Conservation (phyloP, 192 early-diverging fungal species). For the Rhizophagus prolifer region DNA sequence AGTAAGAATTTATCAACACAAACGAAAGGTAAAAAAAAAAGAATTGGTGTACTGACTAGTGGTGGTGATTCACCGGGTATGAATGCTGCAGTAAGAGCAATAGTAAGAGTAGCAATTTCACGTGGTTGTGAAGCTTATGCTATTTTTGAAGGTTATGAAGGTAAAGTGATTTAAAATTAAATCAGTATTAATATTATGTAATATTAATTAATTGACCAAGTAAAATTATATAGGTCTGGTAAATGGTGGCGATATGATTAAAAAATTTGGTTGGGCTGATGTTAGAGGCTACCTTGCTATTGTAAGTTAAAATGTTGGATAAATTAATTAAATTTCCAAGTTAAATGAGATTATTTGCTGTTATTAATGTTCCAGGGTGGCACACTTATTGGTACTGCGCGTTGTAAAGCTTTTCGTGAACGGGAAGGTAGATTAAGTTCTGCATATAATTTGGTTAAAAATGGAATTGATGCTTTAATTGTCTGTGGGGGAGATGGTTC, state of each 20-base stretch:
- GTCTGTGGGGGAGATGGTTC: conserved; percentile 97
- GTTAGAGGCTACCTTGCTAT: conserved; percentile 83
- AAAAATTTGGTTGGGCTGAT: conserved; percentile 82
- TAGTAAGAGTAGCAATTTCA: conserved; percentile 84
- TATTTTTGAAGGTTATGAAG: conserved; percentile 96
- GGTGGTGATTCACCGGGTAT: conserved; percentile 98
- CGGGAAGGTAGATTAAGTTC: conserved; percentile 81
- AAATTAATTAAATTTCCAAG: no score
- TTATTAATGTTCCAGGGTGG: conserved; percentile 72
- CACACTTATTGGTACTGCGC: conserved; percentile 92
- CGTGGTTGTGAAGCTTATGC: conserved; percentile 82
- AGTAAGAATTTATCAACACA: conserved; percentile 2
- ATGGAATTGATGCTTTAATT: conserved; percentile 92
- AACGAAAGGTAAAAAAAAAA: conserved; percentile 46
- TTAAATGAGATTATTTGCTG: background rate
- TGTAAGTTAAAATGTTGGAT: conserved; percentile 36
- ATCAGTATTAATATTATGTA: background rate
- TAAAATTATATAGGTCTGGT: conserved; percentile 70
- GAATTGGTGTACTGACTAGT: conserved; percentile 90
- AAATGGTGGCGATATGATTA: conserved; percentile 87
- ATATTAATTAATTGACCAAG: no score
- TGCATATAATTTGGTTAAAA: conserved; percentile 81
- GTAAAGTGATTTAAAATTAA: conserved; percentile 24
- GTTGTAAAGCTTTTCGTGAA: conserved; percentile 83
- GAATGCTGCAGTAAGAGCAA: conserved; percentile 92